Conservation (phyloP, 2,329 filamentous ascomycete genomes). For the Botrytis porri region DNA sequence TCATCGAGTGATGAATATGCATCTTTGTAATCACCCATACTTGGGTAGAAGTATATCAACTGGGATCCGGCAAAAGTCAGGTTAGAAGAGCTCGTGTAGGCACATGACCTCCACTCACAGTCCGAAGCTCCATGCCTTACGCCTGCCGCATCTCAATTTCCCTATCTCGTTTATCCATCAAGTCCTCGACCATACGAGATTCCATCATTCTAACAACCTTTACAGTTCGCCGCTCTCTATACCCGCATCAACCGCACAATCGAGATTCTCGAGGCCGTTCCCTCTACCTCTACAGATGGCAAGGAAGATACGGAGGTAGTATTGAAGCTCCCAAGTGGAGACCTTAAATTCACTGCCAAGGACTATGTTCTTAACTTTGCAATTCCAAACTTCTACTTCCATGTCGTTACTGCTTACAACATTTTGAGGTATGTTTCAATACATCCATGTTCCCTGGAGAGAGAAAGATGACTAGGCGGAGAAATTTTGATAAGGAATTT, state of each 20-base stretch:
- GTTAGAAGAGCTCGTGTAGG: not conserved
- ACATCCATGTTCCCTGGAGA: too few relatives aligned
- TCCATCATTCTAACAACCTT: not conserved
- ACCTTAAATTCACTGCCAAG: conserved; percentile 43
- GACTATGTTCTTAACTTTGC: conserved; percentile 49
- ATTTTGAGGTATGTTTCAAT: conserved; percentile 50
- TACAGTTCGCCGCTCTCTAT: conserved; percentile 48
- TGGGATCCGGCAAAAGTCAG: not conserved
- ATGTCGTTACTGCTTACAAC: conserved; percentile 56
- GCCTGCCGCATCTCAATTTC: not conserved
- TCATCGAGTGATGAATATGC: not conserved
- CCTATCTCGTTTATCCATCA: not conserved
- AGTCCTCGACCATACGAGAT: not conserved
- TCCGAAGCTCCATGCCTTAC: not conserved
- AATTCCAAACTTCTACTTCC: conserved; percentile 64
- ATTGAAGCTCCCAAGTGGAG: conserved; percentile 37
- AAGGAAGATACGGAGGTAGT: conserved; percentile 43
- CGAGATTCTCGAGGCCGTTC: conserved; percentile 45
- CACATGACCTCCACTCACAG: not conserved
- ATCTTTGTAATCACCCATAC: conserved; percentile 30
- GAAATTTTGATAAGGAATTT: too few relatives aligned
- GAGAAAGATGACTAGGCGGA: not conserved
- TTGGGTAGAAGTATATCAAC: conserved; percentile 34
- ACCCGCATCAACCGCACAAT: conserved; percentile 48
- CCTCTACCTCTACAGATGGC: conserved; percentile 44